These are phyloP conservation scores for Annulohypoxylon moriforme DNA, from an alignment of 495 filamentous ascomycete genomes.

Conservation along the genomic window DNA sequence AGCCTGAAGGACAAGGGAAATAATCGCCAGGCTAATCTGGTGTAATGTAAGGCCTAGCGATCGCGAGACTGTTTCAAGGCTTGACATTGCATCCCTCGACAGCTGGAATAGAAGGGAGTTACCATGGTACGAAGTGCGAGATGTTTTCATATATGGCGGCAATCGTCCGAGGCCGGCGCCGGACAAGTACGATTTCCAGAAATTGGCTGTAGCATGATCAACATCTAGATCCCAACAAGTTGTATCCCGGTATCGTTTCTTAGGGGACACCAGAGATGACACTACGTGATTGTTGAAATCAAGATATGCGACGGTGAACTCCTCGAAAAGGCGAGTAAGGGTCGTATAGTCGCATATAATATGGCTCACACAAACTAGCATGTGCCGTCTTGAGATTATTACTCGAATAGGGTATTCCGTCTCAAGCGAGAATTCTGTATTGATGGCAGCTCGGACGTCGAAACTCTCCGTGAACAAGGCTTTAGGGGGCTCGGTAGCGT, in stretches of 20 bases:
- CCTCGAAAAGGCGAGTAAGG: background rate
- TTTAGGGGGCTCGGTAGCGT: background rate
- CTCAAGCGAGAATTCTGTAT: slow-evolving; percentile 3
- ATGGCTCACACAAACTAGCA: background rate
- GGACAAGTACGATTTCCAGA: background rate
- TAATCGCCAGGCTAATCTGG: background rate
- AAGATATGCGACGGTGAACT: background rate
- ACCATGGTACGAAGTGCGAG: background rate
- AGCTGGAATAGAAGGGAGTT: background rate
- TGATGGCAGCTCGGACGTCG: background rate
- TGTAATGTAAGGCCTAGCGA: background rate
- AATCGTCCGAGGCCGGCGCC: background rate
- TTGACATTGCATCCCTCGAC: background rate
- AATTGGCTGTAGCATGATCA: background rate
- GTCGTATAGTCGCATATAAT: slow-evolving; percentile 5
- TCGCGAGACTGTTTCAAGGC: background rate
- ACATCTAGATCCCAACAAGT: background rate
- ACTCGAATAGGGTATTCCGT: background rate
- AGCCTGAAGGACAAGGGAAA: background rate
- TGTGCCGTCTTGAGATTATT: background rate
- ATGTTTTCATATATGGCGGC: background rate
- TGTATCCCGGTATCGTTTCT: background rate
- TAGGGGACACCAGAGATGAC: background rate
- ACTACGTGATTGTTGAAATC: background rate
- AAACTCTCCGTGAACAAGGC: background rate